These are phyloP conservation scores for Talaromyces sp. DNA, from an alignment of 2,329 filamentous ascomycete species.

Conservation along the genomic window DNA sequence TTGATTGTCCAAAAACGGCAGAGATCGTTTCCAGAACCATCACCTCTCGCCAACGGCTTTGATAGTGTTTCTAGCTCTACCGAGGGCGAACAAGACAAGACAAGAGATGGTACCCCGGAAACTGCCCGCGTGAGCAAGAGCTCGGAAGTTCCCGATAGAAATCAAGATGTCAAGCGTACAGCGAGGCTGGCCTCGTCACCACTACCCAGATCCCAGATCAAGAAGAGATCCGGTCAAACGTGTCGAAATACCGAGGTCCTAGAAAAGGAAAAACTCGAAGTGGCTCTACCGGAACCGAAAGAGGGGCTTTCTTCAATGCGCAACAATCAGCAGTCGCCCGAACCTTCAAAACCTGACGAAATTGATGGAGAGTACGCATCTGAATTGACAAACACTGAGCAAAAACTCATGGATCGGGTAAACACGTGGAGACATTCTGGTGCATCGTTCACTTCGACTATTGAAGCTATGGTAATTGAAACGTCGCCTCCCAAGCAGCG, in stretches of 20 bases:
- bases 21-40: slow-evolving; percentile 18
- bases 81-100: neutral
- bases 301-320: neutral
- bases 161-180: slow-evolving; percentile 4
- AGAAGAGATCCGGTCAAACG: neutral
- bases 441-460: slow-evolving; percentile 52
- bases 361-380: slow-evolving; percentile 52
- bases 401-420: slow-evolving; percentile 26
- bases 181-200: slow-evolving; percentile 1
- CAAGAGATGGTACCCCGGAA: too few relatives aligned
- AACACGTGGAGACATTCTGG: slow-evolving; percentile 46
- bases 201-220: neutral
- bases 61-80: slow-evolving; percentile 28
- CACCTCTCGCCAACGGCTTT: slow-evolving; percentile 36
- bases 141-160: slow-evolving; percentile 20
- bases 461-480: slow-evolving; percentile 56
- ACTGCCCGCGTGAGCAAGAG: neutral
- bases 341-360: slow-evolving; percentile 34
- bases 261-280: neutral
- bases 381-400: slow-evolving; percentile 37
- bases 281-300: neutral
- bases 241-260: neutral
- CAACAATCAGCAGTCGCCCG: neutral
- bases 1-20: slow-evolving; percentile 31
- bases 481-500: slow-evolving; percentile 45